A percentile compares a stretch with the other conserved stretches of the same genome.
These are phyloP conservation scores for Diplogelasinospora grovesii DNA, from an alignment of 495 filamentous ascomycete species.

Conservation along the genomic window DNA sequence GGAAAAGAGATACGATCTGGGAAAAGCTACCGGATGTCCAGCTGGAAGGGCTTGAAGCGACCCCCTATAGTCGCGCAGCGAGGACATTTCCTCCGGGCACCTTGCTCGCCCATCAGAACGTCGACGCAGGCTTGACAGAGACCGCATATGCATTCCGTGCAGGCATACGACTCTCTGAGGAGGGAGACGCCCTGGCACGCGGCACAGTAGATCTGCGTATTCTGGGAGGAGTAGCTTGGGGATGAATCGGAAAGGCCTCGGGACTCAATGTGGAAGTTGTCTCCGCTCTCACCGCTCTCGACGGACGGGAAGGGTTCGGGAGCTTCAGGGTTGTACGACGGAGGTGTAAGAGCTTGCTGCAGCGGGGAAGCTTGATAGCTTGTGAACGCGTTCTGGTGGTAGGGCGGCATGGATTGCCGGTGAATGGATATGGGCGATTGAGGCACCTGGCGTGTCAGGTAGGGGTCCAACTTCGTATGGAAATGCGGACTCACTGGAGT, in stretches of 20 bases:
- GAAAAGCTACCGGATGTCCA: slow-evolving; percentile 49
- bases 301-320: slow-evolving; percentile 79
- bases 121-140: slow-evolving; percentile 81
- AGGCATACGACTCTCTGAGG: slow-evolving; percentile 77
- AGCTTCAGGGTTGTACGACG: slow-evolving; percentile 57
- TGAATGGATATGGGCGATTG: slow-evolving; percentile 62
- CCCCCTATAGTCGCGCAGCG: slow-evolving; percentile 60
- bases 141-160: slow-evolving; percentile 90
- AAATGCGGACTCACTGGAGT: slow-evolving; percentile 58
- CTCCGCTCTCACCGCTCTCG: slow-evolving; percentile 55
- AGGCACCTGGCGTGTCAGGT: slow-evolving; percentile 50
- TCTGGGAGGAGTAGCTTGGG: slow-evolving; percentile 48
- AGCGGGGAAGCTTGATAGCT: slow-evolving; percentile 81
- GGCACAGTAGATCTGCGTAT: slow-evolving; percentile 82
- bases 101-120: slow-evolving; percentile 61
- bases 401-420: slow-evolving; percentile 73
- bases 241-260: slow-evolving; percentile 49
- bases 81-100: slow-evolving; percentile 56
- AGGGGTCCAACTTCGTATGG: slow-evolving; percentile 28
- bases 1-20: not conserved
- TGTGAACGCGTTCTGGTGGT: slow-evolving; percentile 53
- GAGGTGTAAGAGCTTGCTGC: slow-evolving; percentile 78
- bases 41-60: slow-evolving; percentile 60
- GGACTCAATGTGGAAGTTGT: slow-evolving; percentile 59
- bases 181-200: slow-evolving; percentile 67